Evolutionary conservation across 352 stramenopile genomes (phyloP), one percentile per base, ranked within the genome.

Genomic region (Chrysophaeum taylorii): DNA sequence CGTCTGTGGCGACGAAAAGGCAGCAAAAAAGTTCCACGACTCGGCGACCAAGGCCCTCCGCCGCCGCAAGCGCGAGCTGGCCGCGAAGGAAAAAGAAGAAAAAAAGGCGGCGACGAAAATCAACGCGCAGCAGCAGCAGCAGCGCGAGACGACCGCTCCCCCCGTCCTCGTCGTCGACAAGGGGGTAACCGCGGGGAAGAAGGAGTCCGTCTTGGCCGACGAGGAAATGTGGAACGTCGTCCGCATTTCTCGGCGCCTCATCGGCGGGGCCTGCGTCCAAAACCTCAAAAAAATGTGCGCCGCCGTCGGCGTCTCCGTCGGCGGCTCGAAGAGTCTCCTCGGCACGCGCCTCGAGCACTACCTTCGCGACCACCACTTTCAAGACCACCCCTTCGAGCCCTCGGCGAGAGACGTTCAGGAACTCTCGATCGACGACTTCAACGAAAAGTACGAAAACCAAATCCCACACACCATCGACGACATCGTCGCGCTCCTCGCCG

Each of bases 251-350:
- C 48, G 48, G 48, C 48, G 48, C 48, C 18, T 60, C 18, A 25
- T 31, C 48, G 48, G 18, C 48, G 48, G 48, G 18, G 48, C 48
- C 5, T 9, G 33, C 25, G 5, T 60, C 5, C 18, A 25, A 7
- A 60, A 60, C 25, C 48, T 60, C 48, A 60, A 60, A 25, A 60
- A 60, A 25, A n/a, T 60, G 48, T 60, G 48, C 25, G 48, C 48
- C 18, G 48, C 48, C 18, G 48, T 25, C 18, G 48, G 48, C 48
- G 18, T 60, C 18, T 18, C 5, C 48, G 25, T 33, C 48, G 48
- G 15, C 5, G 48, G 48, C 25, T 9, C 18, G 18, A 60, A 60
- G 25, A 4, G 18, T 21, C 48, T 9, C 18, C 25, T 60, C 18
- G 48, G 18, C 5, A 33, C 5, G 9, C 18, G 48, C 18, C 25